Conservation (phyloP, 208 protist genomes). For the Porcisia hertigi region DNA sequence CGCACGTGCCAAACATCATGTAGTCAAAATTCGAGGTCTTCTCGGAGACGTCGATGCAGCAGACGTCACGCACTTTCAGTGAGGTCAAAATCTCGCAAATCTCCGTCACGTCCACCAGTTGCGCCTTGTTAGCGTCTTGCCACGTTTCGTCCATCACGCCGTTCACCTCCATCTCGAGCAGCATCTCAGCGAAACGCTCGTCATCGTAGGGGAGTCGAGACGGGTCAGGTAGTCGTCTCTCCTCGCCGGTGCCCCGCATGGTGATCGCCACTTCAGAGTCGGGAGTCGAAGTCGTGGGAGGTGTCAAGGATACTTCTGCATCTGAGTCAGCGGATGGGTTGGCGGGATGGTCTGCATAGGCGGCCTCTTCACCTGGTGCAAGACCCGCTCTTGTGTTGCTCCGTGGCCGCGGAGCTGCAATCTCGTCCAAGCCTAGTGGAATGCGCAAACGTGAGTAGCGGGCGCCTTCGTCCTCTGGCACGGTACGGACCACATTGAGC, state of each 20-base stretch:
- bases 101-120: conserved; percentile 83
- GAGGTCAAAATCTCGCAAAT: conserved; percentile 61
- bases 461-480: conserved; percentile 29
- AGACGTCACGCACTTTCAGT: conserved; percentile 84
- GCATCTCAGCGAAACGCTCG: conserved; percentile 77
- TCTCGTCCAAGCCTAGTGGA: conserved; percentile 31
- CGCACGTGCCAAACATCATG: conserved; percentile 88
- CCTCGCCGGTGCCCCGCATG: background rate
- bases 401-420: conserved; percentile 14
- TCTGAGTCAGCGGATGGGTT: background rate
- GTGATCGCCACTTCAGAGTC: background rate
- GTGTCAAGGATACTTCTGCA: background rate
- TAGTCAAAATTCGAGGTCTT: conserved; percentile 91
- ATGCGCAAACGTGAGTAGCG: conserved; percentile 66
- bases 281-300: background rate
- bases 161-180: conserved; percentile 91
- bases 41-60: conserved; percentile 77
- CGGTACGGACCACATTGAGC: conserved; percentile 43
- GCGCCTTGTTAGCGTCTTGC: conserved; percentile 74
- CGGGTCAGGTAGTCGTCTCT: conserved; percentile 18
- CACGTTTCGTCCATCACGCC: conserved; percentile 86
- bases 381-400: conserved; percentile 47
- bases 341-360: conserved; percentile 13
- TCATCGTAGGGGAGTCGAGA: conserved; percentile 82
- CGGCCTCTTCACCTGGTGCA: conserved; percentile 25